Evolutionary conservation across 495 filamentous ascomycete genomes (phyloP).

Genomic region (Aspergillus biplanus): DNA sequence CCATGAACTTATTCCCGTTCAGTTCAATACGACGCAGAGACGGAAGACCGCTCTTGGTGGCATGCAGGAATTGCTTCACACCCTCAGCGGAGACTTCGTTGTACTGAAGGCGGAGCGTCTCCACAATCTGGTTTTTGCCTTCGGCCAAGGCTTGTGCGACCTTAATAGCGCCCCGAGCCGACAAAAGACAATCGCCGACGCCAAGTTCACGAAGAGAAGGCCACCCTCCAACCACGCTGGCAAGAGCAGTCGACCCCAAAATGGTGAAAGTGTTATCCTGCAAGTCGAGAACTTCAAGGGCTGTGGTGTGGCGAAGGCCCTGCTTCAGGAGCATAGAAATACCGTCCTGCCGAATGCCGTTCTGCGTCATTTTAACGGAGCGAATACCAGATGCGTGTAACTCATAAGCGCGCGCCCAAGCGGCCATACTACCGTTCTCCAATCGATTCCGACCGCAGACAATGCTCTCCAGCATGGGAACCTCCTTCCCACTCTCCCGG

Average conservation of each 20-base stretch:
- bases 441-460: conserved; percentile 94
- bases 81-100: conserved; percentile 85
- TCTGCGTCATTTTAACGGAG: conserved; percentile 96
- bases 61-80: conserved; percentile 68
- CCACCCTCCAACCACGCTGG: conserved; percentile 75
- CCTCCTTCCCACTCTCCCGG: conserved; percentile 65
- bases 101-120: conserved; percentile 85
- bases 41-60: conserved; percentile 66
- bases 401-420: conserved; percentile 85
- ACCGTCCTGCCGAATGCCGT: conserved; percentile 94
- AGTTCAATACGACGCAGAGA: conserved; percentile 81
- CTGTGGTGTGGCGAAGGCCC: conserved; percentile 68
- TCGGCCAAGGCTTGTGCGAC: conserved; percentile 72
- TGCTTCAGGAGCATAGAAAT: conserved; percentile 75
- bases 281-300: conserved; percentile 77
- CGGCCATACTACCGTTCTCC: conserved; percentile 93
- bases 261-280: conserved; percentile 97
- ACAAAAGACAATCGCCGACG: conserved; percentile 84
- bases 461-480: conserved; percentile 85
- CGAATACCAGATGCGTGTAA: conserved; percentile 75
- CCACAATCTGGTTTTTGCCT: conserved; percentile 75
- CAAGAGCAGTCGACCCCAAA: conserved; percentile 76
- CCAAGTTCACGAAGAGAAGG: conserved; percentile 77
- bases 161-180: conserved; percentile 74
- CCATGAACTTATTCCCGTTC: conserved; percentile 93